Percentiles rank a stretch among this genome's conserved stretches.
These are phyloP conservation scores for Cymodocea nodosa DNA, from an alignment of 116 monocot species.

Conservation along the genomic window DNA sequence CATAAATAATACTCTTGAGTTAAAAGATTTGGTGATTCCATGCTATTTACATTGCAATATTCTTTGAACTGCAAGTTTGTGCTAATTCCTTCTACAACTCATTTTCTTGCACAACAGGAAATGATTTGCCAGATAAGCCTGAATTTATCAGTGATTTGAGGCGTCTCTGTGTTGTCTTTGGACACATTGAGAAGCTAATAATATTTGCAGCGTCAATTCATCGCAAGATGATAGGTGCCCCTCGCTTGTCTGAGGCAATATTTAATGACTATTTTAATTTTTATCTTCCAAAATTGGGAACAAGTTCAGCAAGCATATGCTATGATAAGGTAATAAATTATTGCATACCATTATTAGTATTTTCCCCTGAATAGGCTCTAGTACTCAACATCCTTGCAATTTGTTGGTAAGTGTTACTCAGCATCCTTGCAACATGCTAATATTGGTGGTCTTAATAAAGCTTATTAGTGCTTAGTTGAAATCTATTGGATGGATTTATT, in stretches of 20 bases:
- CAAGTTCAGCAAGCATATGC: slow-evolving; percentile 51
- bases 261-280: slow-evolving; percentile 66
- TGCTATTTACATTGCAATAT: too few species aligned
- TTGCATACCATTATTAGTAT: too few species aligned
- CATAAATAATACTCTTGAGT: too few species aligned
- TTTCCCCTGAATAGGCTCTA: too few species aligned
- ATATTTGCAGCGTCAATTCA: slow-evolving; percentile 57
- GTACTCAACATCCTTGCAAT: too few species aligned
- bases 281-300: slow-evolving; percentile 93
- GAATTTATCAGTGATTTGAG: slow-evolving; percentile 60
- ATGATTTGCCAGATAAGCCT: slow-evolving; percentile 27
- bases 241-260: slow-evolving; percentile 64
- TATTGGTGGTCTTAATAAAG: too few species aligned
- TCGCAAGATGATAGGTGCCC: slow-evolving; percentile 52
- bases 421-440: too few species aligned
- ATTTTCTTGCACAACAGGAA: slow-evolving; percentile 20
- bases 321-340: slow-evolving; percentile 55
- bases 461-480: too few species aligned
- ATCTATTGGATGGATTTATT: too few species aligned
- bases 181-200: slow-evolving; percentile 68
- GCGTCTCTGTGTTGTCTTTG: slow-evolving; percentile 62
- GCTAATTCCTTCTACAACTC: not conserved
- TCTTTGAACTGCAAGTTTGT: not conserved
- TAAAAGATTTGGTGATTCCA: too few species aligned
- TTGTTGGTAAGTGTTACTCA: too few species aligned